Percentiles rank a stretch among this genome's conserved stretches.
Evolutionary conservation across 2,329 filamentous ascomycete genomes (phyloP).

Genomic region (Triangularia verruculosa): DNA sequence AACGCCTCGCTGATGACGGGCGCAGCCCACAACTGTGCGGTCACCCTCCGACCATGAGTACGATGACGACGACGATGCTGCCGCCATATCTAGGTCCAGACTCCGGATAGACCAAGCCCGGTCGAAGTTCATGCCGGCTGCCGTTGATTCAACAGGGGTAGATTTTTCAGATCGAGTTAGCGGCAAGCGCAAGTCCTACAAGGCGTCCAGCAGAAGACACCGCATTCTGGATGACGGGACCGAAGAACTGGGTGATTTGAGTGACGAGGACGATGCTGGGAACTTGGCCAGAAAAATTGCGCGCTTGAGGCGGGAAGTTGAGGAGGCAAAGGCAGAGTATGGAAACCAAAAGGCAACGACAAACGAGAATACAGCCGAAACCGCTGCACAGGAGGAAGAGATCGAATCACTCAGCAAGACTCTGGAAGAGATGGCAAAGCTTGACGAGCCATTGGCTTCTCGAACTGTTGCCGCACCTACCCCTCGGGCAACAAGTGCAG

Average conservation of each 20-base stretch:
- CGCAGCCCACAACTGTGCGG: slow-evolving; percentile 52
- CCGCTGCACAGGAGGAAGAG: slow-evolving; percentile 49
- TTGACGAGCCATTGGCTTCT: slow-evolving; percentile 30
- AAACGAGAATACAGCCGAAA: slow-evolving; percentile 39
- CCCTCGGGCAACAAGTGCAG: slow-evolving; percentile 18
- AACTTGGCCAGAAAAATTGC: slow-evolving; percentile 75
- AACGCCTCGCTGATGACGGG: slow-evolving; percentile 23
- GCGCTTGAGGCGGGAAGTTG: slow-evolving; percentile 76
- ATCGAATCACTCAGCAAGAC: slow-evolving; percentile 68
- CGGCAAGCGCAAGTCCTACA: slow-evolving; percentile 80
- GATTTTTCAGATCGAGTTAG: slow-evolving; percentile 90
- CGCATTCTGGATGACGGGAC: slow-evolving; percentile 59
- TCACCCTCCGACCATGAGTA: slow-evolving; percentile 62
- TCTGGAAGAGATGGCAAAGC: slow-evolving; percentile 61
- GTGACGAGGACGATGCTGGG: slow-evolving; percentile 70
- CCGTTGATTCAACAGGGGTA: slow-evolving; percentile 72
- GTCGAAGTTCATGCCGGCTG: slow-evolving; percentile 70
- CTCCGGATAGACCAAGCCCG: slow-evolving; percentile 78
- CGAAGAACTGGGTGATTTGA: slow-evolving; percentile 69
- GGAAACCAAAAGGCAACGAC: slow-evolving; percentile 50
- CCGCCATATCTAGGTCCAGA: slow-evolving; percentile 71
- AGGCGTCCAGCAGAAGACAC: slow-evolving; percentile 65
- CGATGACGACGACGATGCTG: slow-evolving; percentile 58
- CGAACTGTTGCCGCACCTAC: slow-evolving; percentile 27
- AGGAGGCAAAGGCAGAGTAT: slow-evolving; percentile 66